Percentiles rank a stretch among this genome's conserved stretches.
phyloP scores from a whole-genome alignment of 495 filamentous ascomycete genomes.

The Neurospora sp. region DNA sequence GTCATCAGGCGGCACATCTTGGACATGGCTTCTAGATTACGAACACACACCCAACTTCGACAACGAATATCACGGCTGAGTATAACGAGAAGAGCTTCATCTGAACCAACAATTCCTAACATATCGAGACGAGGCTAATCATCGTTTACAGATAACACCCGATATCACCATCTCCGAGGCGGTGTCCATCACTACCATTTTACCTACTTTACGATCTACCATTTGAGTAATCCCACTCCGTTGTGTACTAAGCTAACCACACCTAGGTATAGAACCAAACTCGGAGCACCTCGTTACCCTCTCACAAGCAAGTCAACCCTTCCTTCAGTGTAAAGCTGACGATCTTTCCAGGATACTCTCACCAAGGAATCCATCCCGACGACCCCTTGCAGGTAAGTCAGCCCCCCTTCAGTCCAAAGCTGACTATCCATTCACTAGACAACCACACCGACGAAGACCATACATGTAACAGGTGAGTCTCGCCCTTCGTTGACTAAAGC shows the following conservation, averaged over 20 bases:
- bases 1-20: not conserved
- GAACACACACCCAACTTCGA: not conserved
- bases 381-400: not conserved
- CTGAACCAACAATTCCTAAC: not conserved
- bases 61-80: not conserved
- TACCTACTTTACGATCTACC: too few species aligned
- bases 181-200: not conserved
- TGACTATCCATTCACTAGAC: not conserved
- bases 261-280: not conserved
- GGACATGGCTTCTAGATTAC: not conserved
- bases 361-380: not conserved
- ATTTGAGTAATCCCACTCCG: not conserved
- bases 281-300: not conserved
- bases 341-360: not conserved
- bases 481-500: not conserved
- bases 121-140: not conserved
- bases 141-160: not conserved
- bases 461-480: not conserved
- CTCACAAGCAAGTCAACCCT: not conserved
- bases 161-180: not conserved
- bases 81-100: not conserved
- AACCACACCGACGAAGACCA: not conserved
- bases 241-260: not conserved
- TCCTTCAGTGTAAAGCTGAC: not conserved
- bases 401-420: not conserved